A percentile compares a stretch with the other conserved stretches of the same genome.
Evolutionary conservation across 2,329 filamentous ascomycete species (phyloP).

Genomic region (Endocalyx cinctus): DNA sequence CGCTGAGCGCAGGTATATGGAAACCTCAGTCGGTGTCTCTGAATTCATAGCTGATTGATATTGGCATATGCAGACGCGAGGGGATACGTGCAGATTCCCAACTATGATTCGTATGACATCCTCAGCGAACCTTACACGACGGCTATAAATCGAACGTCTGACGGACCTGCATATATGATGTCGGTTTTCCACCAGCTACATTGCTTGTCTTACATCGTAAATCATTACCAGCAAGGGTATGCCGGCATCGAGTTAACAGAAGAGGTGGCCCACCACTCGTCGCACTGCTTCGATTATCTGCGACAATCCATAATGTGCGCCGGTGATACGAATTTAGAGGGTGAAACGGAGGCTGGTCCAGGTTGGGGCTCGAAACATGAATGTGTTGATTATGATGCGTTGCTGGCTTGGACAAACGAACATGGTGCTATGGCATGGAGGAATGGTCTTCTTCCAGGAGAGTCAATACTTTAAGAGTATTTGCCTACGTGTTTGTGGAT

Average conservation of each 20-base stretch:
- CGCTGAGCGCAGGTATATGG: conserved; percentile 26
- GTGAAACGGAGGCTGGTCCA: conserved; percentile 30
- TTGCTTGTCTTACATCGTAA: conserved; percentile 31
- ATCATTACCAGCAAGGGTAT: conserved; percentile 32
- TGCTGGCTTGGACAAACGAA: conserved; percentile 31
- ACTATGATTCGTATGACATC: conserved; percentile 22
- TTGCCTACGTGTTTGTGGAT: too few relatives aligned
- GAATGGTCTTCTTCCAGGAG: conserved; percentile 20
- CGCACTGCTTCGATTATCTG: conserved; percentile 36
- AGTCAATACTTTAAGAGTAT: conserved; percentile 21
- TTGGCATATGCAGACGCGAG: conserved; percentile 17
- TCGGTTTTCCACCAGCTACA: conserved; percentile 36
- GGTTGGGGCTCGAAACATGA: conserved; percentile 32
- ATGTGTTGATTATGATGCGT: conserved; percentile 30
- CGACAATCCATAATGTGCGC: conserved; percentile 33
- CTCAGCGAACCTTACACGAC: conserved; percentile 26
- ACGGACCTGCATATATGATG: conserved; percentile 34
- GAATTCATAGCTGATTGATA: not conserved
- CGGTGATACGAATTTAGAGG: conserved; percentile 34
- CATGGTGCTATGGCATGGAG: conserved; percentile 27
- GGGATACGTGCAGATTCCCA: conserved; percentile 28
- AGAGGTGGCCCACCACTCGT: conserved; percentile 30
- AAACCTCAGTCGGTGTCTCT: too few relatives aligned
- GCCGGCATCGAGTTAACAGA: conserved; percentile 25
- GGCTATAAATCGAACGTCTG: conserved; percentile 21